These are phyloP conservation scores for Cymbidium sinense DNA, from an alignment of 106 monocot species.

Conservation along the genomic window DNA sequence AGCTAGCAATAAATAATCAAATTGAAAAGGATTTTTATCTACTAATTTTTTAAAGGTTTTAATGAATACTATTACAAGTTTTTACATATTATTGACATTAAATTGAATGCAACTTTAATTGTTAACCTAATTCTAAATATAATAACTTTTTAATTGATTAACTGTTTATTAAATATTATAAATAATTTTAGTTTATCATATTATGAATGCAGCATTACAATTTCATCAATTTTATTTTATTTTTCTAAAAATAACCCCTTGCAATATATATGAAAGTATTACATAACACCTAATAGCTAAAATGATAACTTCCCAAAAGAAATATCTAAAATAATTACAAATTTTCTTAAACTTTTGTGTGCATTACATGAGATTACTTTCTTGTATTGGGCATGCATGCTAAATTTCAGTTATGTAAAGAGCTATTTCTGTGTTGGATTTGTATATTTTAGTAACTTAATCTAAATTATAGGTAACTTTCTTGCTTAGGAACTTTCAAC, in stretches of 20 bases:
- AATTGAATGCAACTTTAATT: not conserved
- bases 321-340: too few species aligned
- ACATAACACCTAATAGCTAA: not conserved
- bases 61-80: not conserved
- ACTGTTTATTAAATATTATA: not conserved
- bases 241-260: not conserved
- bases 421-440: not conserved
- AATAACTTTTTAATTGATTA: not conserved
- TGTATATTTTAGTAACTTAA: not conserved
- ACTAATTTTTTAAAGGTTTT: not conserved
- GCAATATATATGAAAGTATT: not conserved
- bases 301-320: too few species aligned
- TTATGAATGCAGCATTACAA: not conserved
- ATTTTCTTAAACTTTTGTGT: too few species aligned
- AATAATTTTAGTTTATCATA: not conserved
- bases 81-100: not conserved
- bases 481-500: not conserved
- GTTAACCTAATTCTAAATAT: not conserved
- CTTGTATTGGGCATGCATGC: too few species aligned
- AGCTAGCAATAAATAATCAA: too few species aligned
- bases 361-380: too few species aligned
- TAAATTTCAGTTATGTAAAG: too few species aligned
- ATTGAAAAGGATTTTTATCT: too few species aligned
- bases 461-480: not conserved
- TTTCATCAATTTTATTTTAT: not conserved